Percentiles rank a stretch among this genome's conserved stretches.
phyloP scores from a whole-genome alignment of 768 basidiomycete genomes.

The Podaxis sp. region DNA sequence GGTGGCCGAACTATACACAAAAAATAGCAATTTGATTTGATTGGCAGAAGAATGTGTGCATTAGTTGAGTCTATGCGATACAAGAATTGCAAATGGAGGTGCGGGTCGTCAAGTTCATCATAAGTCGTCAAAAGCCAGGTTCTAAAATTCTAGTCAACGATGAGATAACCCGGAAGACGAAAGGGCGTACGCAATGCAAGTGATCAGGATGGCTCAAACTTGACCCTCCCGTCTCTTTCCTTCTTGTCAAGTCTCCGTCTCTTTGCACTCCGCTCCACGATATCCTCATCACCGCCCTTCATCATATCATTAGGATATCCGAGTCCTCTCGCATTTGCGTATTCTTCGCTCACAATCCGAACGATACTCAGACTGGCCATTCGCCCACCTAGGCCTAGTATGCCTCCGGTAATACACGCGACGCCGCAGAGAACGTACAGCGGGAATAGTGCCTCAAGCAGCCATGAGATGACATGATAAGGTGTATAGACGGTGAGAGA shows the following conservation, averaged over 20 bases:
- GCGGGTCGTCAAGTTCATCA: background rate
- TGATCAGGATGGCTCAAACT: slow-evolving; percentile 2
- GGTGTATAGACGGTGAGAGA: slow-evolving; percentile 47
- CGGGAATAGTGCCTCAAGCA: slow-evolving; percentile 47
- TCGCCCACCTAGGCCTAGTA: slow-evolving; percentile 41
- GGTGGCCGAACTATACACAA: background rate
- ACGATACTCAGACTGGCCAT: slow-evolving; percentile 13
- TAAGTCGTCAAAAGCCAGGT: background rate
- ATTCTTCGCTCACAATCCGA: background rate
- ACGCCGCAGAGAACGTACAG: slow-evolving; percentile 56
- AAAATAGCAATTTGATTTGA: background rate
- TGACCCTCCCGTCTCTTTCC: background rate
- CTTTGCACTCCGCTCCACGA: slow-evolving; percentile 10
- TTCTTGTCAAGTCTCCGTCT: slow-evolving; percentile 6
- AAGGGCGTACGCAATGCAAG: background rate
- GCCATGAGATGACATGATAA: slow-evolving; percentile 32
- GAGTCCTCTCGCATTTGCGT: background rate
- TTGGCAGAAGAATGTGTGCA: background rate
- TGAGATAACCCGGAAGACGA: background rate
- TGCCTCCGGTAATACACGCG: slow-evolving; percentile 50
- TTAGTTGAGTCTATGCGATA: background rate
- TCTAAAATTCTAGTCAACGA: background rate
- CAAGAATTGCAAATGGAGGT: background rate
- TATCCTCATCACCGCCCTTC: background rate
- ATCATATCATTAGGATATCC: background rate